Conservation (phyloP, 768 basidiomycete genomes). For the Coprinopsis sp. region DNA sequence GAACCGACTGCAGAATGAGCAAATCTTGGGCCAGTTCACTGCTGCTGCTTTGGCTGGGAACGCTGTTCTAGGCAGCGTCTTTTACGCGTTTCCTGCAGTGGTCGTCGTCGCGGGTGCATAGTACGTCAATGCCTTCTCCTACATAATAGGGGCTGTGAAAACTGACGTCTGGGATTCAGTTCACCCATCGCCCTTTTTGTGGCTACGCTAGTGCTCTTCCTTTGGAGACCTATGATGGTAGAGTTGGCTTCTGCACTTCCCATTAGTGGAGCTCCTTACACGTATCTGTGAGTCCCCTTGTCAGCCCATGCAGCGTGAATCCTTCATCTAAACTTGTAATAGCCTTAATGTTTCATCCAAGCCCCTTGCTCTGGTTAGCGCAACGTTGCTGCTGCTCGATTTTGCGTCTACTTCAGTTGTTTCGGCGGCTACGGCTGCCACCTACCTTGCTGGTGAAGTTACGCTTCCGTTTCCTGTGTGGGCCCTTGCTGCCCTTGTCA, state of each 20-base stretch:
- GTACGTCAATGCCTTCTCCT: conserved; percentile 32
- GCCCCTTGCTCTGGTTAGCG: conserved; percentile 57
- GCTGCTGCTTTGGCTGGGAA: conserved; percentile 67
- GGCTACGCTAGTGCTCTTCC: conserved; percentile 55
- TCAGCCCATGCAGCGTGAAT: not conserved
- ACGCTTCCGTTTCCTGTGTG: conserved; percentile 51
- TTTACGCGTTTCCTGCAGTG: conserved; percentile 66
- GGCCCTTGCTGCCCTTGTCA: conserved; percentile 48
- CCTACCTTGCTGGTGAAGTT: conserved; percentile 65
- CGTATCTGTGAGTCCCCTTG: conserved; percentile 47
- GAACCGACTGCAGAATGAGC: conserved; percentile 24
- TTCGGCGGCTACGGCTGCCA: conserved; percentile 67
- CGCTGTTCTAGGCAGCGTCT: conserved; percentile 62
- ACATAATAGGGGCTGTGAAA: too few species aligned
- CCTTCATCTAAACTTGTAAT: not conserved
- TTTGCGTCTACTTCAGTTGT: conserved; percentile 65
- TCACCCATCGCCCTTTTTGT: conserved; percentile 66
- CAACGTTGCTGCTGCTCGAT: conserved; percentile 65
- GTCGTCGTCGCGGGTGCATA: conserved; percentile 59
- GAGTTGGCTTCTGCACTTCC: conserved; percentile 68
- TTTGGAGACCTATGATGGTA: conserved; percentile 74
- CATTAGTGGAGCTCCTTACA: conserved; percentile 67
- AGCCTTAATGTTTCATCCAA: conserved; percentile 65
- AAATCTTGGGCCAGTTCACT: conserved; percentile 55
- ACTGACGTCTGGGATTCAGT: conserved; percentile 25